These are phyloP conservation scores for Daldinia sp. DNA, from an alignment of 2,329 filamentous ascomycete genomes.

Conservation along the genomic window DNA sequence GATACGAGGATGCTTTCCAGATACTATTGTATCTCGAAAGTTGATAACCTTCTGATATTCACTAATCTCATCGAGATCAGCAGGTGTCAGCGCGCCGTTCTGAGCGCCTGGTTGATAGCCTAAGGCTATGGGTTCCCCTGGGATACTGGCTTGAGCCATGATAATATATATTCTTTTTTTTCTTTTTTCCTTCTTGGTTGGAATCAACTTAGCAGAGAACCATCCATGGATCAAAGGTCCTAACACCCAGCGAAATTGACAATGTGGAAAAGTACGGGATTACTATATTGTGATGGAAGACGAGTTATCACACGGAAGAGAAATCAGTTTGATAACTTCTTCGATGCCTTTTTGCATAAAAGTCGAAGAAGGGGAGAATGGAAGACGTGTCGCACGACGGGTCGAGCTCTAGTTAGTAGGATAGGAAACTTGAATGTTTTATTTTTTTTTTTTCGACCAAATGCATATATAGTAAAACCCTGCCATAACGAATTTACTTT, in stretches of 20 bases:
- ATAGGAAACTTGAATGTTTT: constrained; percentile 15
- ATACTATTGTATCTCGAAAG: constrained; percentile 81
- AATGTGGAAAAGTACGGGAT: constrained; percentile 16
- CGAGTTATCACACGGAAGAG: constrained; percentile 4
- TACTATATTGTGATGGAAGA: constrained; percentile 7
- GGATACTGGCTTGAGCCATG: constrained; percentile 40
- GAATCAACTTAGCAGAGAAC: constrained; percentile 23
- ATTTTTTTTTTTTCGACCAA: constrained; percentile 5
- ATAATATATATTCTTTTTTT: too few species aligned
- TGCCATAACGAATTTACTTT: too few species aligned
- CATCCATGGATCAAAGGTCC: constrained; percentile 20
- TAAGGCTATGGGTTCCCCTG: constrained; percentile 32
- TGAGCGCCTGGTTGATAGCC: constrained; percentile 31
- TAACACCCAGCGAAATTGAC: constrained; percentile 5
- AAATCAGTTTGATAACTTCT: constrained; percentile 13
- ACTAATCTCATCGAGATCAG: constrained; percentile 63
- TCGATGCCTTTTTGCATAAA: constrained; percentile 14
- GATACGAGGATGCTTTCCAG: constrained; percentile 75
- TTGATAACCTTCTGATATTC: constrained; percentile 83
- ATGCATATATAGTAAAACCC: not conserved
- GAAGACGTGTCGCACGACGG: constrained; percentile 37
- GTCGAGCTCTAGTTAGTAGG: constrained; percentile 19
- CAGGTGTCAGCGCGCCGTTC: constrained; percentile 35
- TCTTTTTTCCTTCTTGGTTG: constrained; percentile 5
- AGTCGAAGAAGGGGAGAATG: constrained; percentile 14